Base-by-base conservation (phyloP, 345 rosid species). In the Linum tenue region DNA sequence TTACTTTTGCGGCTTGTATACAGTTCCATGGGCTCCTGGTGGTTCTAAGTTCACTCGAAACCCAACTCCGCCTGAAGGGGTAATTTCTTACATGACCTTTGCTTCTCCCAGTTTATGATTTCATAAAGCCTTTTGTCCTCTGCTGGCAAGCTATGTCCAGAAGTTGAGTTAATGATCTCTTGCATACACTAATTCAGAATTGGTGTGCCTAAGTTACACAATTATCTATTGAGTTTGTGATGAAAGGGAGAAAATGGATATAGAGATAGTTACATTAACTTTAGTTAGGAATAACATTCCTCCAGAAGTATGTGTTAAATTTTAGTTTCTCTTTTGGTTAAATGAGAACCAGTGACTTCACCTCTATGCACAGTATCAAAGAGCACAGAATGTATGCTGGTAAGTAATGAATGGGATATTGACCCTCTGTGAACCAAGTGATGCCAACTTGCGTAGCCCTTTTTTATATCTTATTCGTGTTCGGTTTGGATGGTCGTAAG, bases 1-100 rank as follows among this genome's bases (percentile, higher is more conserved):
- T 76, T 48, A 64, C 67, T 43, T 58, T n/a, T 66, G 16, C 77
- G 67, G 63, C 73, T 63, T 64, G 8, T 50, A 39, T 72, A 70
- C 89, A 90, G 99, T 94, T 80, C 96, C 97, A 39, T 88, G 97
- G 97, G 99, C 99, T 83, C 99, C 99, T 64, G 97, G 95, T 63
- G 97, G 99, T 75, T 69, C 85, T 67, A 90, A 90, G 85, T 94
- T 94, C 73, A 82, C 85, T 73, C 80, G 99, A 74, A 94, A 94
- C 76, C 97, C 96, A n/a, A 68, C 83, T 60, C 99, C 99, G 7
- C 99, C 99, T 73, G 57, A 78, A 43, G 97, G 96, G 96, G 99
- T 94, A 90, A 72, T 56, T 60, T 6, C 61, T 59, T 55, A 9
- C 60, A 57, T 57, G 37, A 16, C 38, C 14, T 57, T 17, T 7